These are phyloP conservation scores for Alternaria gansuensis DNA, from an alignment of 2,329 filamentous ascomycete species.

Conservation along the genomic window DNA sequence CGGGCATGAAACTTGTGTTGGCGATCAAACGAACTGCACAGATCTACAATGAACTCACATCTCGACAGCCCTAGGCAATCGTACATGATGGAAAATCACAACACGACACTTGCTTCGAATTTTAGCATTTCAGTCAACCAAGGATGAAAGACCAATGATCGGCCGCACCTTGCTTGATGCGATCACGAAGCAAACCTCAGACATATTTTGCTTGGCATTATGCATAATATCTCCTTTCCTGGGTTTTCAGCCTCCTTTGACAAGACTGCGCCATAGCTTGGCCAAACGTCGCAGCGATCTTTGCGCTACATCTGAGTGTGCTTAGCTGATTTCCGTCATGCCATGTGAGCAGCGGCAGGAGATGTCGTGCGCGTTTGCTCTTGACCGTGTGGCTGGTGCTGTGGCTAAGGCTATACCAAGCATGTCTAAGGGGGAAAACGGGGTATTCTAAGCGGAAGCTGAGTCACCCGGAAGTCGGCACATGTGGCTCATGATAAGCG, in stretches of 20 bases:
- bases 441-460: constrained; percentile 8
- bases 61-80: constrained; percentile 1
- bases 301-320: constrained; percentile 13
- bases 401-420: constrained; percentile 13
- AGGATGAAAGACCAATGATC: neutral
- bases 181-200: constrained; percentile 1
- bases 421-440: neutral
- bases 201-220: constrained; percentile 11
- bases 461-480: constrained; percentile 22
- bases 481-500: constrained; percentile 6
- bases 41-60: constrained; percentile 13
- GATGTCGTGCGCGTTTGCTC: neutral
- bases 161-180: constrained; percentile 16
- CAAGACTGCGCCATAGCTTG: neutral
- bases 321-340: neutral
- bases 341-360: neutral
- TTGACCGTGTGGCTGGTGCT: constrained; percentile 21
- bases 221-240: constrained; percentile 1
- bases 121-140: neutral
- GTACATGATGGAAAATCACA: neutral
- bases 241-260: constrained; percentile 13
- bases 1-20: constrained; percentile 3
- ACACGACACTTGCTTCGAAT: neutral
- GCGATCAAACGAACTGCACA: constrained; percentile 2
- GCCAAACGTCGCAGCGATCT: neutral